Percentiles rank a stretch among this genome's conserved stretches.
Evolutionary conservation across 208 protist species (phyloP).

Genomic region (Crithidia bombi): DNA sequence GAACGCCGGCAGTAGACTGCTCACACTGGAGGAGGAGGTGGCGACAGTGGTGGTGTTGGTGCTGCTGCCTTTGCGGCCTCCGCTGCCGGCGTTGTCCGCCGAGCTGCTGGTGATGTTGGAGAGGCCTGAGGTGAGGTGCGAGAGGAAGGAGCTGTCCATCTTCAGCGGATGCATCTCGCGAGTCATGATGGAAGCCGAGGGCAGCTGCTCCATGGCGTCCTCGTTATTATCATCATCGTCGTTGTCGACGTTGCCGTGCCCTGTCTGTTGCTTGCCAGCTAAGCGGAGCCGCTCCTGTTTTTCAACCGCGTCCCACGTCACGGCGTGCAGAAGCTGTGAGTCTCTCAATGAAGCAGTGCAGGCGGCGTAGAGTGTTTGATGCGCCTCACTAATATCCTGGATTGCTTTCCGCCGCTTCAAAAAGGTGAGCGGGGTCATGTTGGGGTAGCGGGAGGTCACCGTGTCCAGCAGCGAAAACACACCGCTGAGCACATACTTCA

Average conservation of each 20-base stretch:
- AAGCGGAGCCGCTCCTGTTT: background rate
- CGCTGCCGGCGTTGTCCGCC: background rate
- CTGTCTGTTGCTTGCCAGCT: background rate
- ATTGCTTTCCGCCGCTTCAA: slow-evolving; percentile 34
- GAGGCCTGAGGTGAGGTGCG: slow-evolving; percentile 17
- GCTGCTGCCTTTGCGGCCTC: background rate
- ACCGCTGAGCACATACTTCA: slow-evolving; percentile 37
- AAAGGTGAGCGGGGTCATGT: slow-evolving; percentile 22
- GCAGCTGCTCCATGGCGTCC: background rate
- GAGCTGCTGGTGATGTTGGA: background rate
- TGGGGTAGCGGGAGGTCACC: slow-evolving; percentile 41
- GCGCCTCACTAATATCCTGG: slow-evolving; percentile 27
- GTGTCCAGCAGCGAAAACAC: slow-evolving; percentile 45
- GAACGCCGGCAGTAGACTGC: slow-evolving; percentile 2
- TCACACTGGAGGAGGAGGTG: background rate
- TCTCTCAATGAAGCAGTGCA: slow-evolving; percentile 31
- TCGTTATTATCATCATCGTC: background rate
- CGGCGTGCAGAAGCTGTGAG: slow-evolving; percentile 22
- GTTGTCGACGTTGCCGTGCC: background rate
- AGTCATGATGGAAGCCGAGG: background rate
- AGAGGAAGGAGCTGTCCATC: slow-evolving; percentile 18
- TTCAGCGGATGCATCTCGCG: slow-evolving; percentile 16
- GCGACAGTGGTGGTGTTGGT: background rate
- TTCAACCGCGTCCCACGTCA: slow-evolving; percentile 22
- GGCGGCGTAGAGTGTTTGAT: slow-evolving; percentile 38